Base-by-base conservation (phyloP, 371 early-diverging fungal genomes). In the Chytridiales sp. region DNA sequence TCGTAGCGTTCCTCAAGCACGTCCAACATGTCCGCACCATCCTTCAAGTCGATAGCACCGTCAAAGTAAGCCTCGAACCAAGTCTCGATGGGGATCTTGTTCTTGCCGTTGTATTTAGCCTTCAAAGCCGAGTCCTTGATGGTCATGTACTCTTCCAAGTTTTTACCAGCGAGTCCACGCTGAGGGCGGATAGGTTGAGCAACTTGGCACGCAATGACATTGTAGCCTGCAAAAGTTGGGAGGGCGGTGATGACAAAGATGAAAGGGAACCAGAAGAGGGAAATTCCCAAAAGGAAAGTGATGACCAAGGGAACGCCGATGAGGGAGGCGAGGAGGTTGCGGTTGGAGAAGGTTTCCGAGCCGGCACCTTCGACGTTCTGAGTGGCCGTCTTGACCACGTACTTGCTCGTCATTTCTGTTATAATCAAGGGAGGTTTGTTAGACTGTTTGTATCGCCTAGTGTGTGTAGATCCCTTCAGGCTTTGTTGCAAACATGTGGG, bases 21-120 rank as follows among this genome's bases (percentile, higher is more conserved):
- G 60, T 90, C 90, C 34, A 95, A 77, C 61, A 89, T 81, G 73
- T 95, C 96, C 56, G 44, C 81, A 3, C 53, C 59, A 21, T 53
- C 89, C 61, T 88, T 90, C 59, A 95, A 76, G 67, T 95, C 94
- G 48, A 96, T 89, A 83, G 94, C 90, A 49, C 87, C 89, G 66
- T 90, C 92, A 82, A 96, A 92, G 82, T 95, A 97, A 61, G 86
- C 85, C 69, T 97, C 96, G 59, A 94, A 95, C 78, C 93, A 94
- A 57, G 86, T 85, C 71, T 95, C 96, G 88, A 94, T 94, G 53
- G 97, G 95, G 59, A 97, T 95, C 82, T 91, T 92, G 79, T 78
- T 85, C 56, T 74, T 76, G 59, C 88, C 91, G 56, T 76, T 66
- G 85, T 91, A 94, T 56, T 74, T 65, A 43, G 74, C 71, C 59